Base-by-base conservation (phyloP, 345 rosid species). In the Salix brachista region DNA sequence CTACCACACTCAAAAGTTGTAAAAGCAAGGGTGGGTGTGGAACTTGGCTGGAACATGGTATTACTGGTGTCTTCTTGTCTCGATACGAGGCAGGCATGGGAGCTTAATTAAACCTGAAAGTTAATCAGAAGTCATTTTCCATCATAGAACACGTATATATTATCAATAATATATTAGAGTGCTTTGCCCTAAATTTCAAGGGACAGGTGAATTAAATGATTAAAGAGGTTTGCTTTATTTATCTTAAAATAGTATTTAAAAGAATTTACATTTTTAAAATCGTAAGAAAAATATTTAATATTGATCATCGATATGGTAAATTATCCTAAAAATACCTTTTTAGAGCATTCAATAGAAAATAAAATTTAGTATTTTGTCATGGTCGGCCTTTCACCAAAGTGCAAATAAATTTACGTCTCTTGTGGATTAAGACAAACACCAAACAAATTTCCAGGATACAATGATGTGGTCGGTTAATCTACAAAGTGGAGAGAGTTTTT, bases 51-150 rank as follows among this genome's bases (percentile, higher is more conserved):
- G 66, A 69, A 71, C 64, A 30, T 67, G 54, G 36, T 56, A 67
- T 65, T 14, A 6, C 58, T 58, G 39, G 17, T 84, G 82, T 85
- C 67, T 64, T 52, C 39, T 77, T 85, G 84, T 81, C 86, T 74
- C 8, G 28, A n/a, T n/a, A 76, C 68, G 56, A 70, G 75, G 39
- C n/a, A 21, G n/a, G 34, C 65, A 71, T 44, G 6, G 18, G 16
- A 68, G 14, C 19, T 28, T 46, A 18, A 19, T 28, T 46, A 18
- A 19, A 21, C 42, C 12, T 23, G 5, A 8, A 46, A 1, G 18
- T 1, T 0, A 62, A 62, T 74, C 32, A 74, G 1, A n/a, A 58
- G 12, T 58, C 64, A 9, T 58, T 58, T 58, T n/a, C 9, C 61
- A 56, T 19, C 11, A 3, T 10, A n/a, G 23, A 8, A 11, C 1